Conservation (phyloP, 2,329 filamentous ascomycete genomes). For the Metarhizium sp. region DNA sequence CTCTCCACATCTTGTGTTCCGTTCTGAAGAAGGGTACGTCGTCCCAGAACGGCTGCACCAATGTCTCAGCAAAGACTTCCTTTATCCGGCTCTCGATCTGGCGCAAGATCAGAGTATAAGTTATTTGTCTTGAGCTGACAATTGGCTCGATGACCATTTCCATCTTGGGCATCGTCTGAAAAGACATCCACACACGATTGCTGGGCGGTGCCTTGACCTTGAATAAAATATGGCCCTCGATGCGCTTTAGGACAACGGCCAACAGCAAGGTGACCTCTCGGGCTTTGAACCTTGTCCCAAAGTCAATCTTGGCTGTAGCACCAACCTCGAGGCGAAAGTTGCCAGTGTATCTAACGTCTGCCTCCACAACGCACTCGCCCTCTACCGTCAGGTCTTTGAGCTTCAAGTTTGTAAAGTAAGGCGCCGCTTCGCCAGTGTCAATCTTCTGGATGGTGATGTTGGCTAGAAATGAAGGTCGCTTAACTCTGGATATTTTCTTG, state of each 20-base stretch:
- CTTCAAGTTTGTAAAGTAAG: conserved; percentile 79
- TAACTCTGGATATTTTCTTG: conserved; percentile 91
- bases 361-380: conserved; percentile 79
- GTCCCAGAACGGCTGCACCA: conserved; percentile 93
- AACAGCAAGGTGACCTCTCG: conserved; percentile 84
- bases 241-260: conserved; percentile 71
- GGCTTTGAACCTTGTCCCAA: conserved; percentile 80
- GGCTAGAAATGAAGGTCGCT: conserved; percentile 83
- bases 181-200: conserved; percentile 93
- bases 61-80: conserved; percentile 83
- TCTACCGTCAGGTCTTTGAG: conserved; percentile 86
- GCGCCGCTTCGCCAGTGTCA: conserved; percentile 77
- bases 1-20: conserved; percentile 65
- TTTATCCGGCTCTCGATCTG: conserved; percentile 94
- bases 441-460: conserved; percentile 76
- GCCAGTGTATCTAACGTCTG: conserved; percentile 80
- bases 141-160: conserved; percentile 93
- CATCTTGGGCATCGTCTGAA: conserved; percentile 88
- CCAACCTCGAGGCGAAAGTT: conserved; percentile 85
- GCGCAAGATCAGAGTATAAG: conserved; percentile 81
- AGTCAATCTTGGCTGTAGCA: conserved; percentile 84
- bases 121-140: conserved; percentile 90
- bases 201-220: conserved; percentile 92
- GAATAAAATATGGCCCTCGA: conserved; percentile 77
- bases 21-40: conserved; percentile 88